Conservation (phyloP, 495 filamentous ascomycete species). For the Lophium mytilinum region DNA sequence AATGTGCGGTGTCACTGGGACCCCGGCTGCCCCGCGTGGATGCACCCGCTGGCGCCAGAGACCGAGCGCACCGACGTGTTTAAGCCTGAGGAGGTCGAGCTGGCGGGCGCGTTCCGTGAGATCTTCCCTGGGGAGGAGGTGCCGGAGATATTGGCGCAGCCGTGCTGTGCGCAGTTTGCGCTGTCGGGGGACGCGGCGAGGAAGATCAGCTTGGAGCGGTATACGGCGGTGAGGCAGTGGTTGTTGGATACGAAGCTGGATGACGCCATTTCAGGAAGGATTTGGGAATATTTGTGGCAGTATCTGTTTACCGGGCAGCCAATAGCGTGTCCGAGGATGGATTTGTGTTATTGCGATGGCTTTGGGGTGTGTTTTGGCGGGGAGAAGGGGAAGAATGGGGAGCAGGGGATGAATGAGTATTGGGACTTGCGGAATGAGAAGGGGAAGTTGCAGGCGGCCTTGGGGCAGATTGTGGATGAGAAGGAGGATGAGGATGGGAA, state of each 20-base stretch:
- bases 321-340: slow-evolving; percentile 41
- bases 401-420: neutral
- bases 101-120: neutral
- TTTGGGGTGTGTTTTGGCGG: slow-evolving; percentile 1
- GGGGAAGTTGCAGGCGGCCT: neutral
- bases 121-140: slow-evolving; percentile 12
- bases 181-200: slow-evolving; percentile 19
- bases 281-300: slow-evolving; percentile 63
- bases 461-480: neutral
- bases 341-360: neutral
- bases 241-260: slow-evolving; percentile 47
- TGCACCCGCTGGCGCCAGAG: slow-evolving; percentile 26
- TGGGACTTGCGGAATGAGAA: neutral
- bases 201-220: slow-evolving; percentile 47
- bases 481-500: neutral
- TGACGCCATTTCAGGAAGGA: slow-evolving; percentile 54
- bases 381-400: neutral
- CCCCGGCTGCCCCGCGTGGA: slow-evolving; percentile 57
- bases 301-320: slow-evolving; percentile 46
- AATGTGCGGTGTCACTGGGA: slow-evolving; percentile 54
- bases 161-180: slow-evolving; percentile 53
- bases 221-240: slow-evolving; percentile 54
- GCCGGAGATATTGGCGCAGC: neutral
- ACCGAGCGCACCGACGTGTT: slow-evolving; percentile 9
- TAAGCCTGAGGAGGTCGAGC: slow-evolving; percentile 13